A percentile compares a stretch with the other conserved stretches of the same genome.
These are phyloP conservation scores for Suillus decipiens DNA, from an alignment of 768 basidiomycete species.

Conservation along the genomic window DNA sequence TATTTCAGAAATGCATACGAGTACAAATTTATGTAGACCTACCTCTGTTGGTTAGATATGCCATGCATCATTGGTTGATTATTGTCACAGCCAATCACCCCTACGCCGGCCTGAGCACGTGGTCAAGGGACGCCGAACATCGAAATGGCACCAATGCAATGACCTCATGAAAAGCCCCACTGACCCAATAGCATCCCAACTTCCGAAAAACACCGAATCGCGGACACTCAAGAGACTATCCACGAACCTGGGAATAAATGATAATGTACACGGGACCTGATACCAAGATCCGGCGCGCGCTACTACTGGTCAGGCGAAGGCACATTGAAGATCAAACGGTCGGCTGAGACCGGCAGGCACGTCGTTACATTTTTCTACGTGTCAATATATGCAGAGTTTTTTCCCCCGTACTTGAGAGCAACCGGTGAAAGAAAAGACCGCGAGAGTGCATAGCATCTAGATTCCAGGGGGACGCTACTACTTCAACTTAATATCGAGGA, in stretches of 20 bases:
- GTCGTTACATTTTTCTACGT: background rate
- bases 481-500: background rate
- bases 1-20: conserved; percentile 55
- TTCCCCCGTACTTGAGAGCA: background rate
- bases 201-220: background rate
- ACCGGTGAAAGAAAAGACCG: too few species aligned
- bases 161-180: background rate
- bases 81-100: too few species aligned
- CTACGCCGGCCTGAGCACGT: too few species aligned
- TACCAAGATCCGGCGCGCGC: background rate
- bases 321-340: background rate
- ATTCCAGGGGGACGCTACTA: background rate
- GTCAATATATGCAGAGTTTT: background rate
- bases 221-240: background rate
- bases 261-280: background rate
- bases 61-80: too few species aligned
- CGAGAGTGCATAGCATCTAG: background rate
- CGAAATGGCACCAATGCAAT: background rate
- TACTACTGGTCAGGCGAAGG: background rate
- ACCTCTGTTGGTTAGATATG: conserved; percentile 65
- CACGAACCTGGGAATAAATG: background rate
- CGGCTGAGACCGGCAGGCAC: background rate
- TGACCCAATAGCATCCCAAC: background rate
- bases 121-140: background rate
- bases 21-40: conserved; percentile 28